Evolutionary conservation across 352 stramenopile genomes (phyloP).

Genomic region (Pythium angustatum): DNA sequence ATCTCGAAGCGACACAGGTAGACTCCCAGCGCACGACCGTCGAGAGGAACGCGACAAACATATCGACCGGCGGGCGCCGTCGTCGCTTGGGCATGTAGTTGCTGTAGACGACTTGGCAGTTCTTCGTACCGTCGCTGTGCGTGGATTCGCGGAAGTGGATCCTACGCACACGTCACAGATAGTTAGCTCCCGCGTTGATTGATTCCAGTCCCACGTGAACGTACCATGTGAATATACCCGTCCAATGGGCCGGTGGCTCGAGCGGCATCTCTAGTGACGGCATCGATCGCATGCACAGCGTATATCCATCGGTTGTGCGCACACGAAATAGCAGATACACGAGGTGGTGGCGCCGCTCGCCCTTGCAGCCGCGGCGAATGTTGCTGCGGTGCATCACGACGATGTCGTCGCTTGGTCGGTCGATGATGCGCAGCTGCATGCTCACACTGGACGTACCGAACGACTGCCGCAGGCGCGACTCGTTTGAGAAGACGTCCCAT

Average conservation of each 20-base stretch:
- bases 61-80: conserved; percentile 27
- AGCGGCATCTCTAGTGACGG: conserved; percentile 14
- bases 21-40: conserved; percentile 67
- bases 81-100: conserved; percentile 39
- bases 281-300: conserved; percentile 59
- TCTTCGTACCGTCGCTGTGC: background rate
- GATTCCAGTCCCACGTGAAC: background rate
- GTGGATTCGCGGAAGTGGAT: conserved; percentile 20
- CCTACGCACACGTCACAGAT: conserved; percentile 11
- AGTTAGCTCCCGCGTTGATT: background rate
- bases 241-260: conserved; percentile 13
- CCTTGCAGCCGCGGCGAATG: conserved; percentile 35
- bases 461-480: conserved; percentile 16
- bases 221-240: conserved; percentile 29
- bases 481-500: conserved; percentile 49
- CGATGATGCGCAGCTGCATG: conserved; percentile 41
- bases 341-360: conserved; percentile 40
- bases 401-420: conserved; percentile 62
- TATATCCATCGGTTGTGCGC: conserved; percentile 52
- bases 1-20: conserved; percentile 43
- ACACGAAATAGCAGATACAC: conserved; percentile 71
- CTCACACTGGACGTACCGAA: conserved; percentile 9
- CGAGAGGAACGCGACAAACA: conserved; percentile 64
- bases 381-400: conserved; percentile 51
- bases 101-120: conserved; percentile 27